Evolutionary conservation across 2,329 filamentous ascomycete genomes (phyloP), one percentile per base, ranked within the genome.

Genomic region (Cladophialophora chaetospira): DNA sequence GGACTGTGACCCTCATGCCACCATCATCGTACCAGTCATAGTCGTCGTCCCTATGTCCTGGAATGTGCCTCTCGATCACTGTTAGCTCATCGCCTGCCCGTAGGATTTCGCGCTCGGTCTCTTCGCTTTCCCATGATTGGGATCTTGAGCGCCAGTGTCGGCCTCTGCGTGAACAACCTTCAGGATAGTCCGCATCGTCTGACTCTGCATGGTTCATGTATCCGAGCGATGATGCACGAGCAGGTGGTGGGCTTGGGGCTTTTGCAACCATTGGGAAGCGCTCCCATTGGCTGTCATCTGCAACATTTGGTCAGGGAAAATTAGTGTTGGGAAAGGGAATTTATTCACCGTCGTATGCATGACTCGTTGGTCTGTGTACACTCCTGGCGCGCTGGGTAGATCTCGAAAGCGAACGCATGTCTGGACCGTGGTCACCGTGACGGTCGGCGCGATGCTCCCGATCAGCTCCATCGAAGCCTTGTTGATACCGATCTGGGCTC

Each of bases 1-100:
- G 63, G 26, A 65, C 63, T 50, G 55, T 54, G 5, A 66, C 57
- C 35, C 64, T 55, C 57, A 62, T 62, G 8, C 64, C 64, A 29
- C 61, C 47, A 26, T 49, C 25, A 38, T 66, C 64, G 33, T 63
- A 63, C 57, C 57, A 60, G 26, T 63, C 53, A 36, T 66, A 66
- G 35, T 66, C 60, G 35, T 66, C 60, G 28, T 64, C 58, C n/a
- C 17, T 38, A 3, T n/a, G 26, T 52, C 26, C 17, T 25, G 35
- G 36, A 26, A n/a, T 36, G 33, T 53, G 55, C 26, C 52, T 54
- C 33, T 61, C 58, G 36, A 58, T 55, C 28, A 58, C 31, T 26
- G 52, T 56, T 25, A 61, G 19, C 43, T 53, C 51, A 44, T 58
- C 58, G 17, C 55, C 52, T 6, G 52, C 51, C 13, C 42, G 43